Evolutionary conservation across 2,329 filamentous ascomycete genomes (phyloP).

Genomic region (Aspergillus sp.): DNA sequence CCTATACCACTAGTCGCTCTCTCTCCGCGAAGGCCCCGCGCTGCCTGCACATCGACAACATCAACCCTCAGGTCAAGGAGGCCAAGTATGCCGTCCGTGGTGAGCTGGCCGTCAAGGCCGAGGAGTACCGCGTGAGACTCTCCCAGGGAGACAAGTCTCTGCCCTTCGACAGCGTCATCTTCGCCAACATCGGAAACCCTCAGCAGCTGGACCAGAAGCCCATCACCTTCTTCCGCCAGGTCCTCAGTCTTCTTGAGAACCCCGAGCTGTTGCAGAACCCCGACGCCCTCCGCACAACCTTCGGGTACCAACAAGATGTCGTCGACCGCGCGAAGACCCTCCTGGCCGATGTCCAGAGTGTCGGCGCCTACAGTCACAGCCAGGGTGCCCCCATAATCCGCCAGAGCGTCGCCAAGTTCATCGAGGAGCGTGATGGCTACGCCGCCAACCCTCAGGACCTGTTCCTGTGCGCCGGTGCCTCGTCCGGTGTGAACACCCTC

Average conservation of each 20-base stretch:
- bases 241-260: slow-evolving; percentile 89
- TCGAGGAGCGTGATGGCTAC: slow-evolving; percentile 89
- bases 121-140: slow-evolving; percentile 79
- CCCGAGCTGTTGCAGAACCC: slow-evolving; percentile 78
- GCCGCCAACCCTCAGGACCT: slow-evolving; percentile 75
- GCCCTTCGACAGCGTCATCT: slow-evolving; percentile 88
- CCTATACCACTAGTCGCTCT: slow-evolving; percentile 32
- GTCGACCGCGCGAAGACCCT: slow-evolving; percentile 78
- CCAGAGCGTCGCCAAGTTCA: slow-evolving; percentile 86
- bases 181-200: slow-evolving; percentile 97
- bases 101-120: slow-evolving; percentile 89
- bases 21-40: slow-evolving; percentile 46
- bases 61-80: slow-evolving; percentile 82
- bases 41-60: slow-evolving; percentile 73
- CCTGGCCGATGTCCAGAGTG: slow-evolving; percentile 79
- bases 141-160: slow-evolving; percentile 53
- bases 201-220: slow-evolving; percentile 99
- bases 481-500: slow-evolving; percentile 90
- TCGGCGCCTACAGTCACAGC: slow-evolving; percentile 95
- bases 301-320: slow-evolving; percentile 89
- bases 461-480: slow-evolving; percentile 89
- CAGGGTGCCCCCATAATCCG: slow-evolving; percentile 83
- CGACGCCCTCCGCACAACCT: slow-evolving; percentile 67
- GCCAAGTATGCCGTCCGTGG: slow-evolving; percentile 97
- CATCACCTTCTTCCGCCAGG: slow-evolving; percentile 98